Percentiles rank a stretch among this genome's conserved stretches.
Conservation (phyloP, 2,329 filamentous ascomycete genomes). For the Helminthosporium solani region DNA sequence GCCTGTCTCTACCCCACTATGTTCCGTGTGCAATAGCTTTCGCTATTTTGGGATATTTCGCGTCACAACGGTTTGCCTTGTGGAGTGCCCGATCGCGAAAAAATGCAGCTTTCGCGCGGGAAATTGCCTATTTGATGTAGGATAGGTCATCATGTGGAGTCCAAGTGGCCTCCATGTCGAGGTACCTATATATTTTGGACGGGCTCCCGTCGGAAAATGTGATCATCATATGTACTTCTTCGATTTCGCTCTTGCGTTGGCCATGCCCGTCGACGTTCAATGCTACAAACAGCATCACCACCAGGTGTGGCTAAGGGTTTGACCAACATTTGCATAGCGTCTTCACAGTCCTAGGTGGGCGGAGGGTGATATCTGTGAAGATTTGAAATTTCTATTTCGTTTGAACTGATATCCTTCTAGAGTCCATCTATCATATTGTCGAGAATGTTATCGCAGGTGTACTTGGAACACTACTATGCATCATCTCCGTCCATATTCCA, state of each 20-base stretch:
- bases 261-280: too few species aligned
- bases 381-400: background rate
- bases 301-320: too few species aligned
- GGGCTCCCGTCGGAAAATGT: too few species aligned
- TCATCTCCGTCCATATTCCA: constrained; percentile 18
- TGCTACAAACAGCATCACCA: too few species aligned
- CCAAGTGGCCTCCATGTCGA: too few species aligned
- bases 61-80: background rate
- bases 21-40: background rate
- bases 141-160: background rate
- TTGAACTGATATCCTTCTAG: background rate
- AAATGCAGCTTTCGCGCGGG: background rate
- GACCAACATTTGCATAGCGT: too few species aligned
- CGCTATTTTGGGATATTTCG: background rate
- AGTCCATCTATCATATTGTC: constrained; percentile 1
- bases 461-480: constrained; percentile 5
- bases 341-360: too few species aligned
- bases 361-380: too few species aligned
- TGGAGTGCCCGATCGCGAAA: background rate
- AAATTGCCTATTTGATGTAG: background rate
- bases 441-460: constrained; percentile 2
- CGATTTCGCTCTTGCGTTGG: too few species aligned
- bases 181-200: background rate
- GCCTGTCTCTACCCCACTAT: too few species aligned
- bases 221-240: too few species aligned